Base-by-base conservation (phyloP, 2,329 filamentous ascomycete genomes). In the Kalaharituber pfeilii region DNA sequence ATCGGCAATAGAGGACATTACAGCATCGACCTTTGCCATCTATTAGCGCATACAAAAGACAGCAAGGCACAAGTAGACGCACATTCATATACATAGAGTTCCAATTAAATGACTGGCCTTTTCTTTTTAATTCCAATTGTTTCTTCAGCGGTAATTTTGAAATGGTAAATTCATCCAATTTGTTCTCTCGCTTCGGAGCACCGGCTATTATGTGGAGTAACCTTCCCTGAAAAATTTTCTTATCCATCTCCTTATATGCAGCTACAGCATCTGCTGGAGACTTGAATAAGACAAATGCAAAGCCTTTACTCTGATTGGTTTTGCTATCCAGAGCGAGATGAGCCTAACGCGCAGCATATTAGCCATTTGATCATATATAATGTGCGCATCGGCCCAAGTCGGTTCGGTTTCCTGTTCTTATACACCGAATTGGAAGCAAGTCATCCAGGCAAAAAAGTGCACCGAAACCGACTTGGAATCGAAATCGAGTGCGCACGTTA, bases 31-130 rank as follows among this genome's bases (percentile, higher is more conserved):
- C 72, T 75, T 54, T 11, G 26, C 28, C 55, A 49, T 28, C 9
- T n/a, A 33, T 50, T 54, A 53, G 33, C 25, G 44, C 30, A 18
- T 8, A 26, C 1, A 26, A 15, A 7, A 20, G 26, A 51, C 29
- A 22, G n/a, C 15, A 18, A 5, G 7, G 49, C 29, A 26, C 36
- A 8, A 36, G 30, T n/a, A 20, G n/a, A 9, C 13, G 67, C 70
- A 86, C 84, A 69, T 84, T 95, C 84, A 98, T 93, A 69, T 91
- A 98, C n/a, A 98, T 73, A n/a, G 88, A 89, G 72, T 98, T 98
- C 91, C 91, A 98, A 67, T 89, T 94, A 71, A 96, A 96, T 1
- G 78, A 80, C 7, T 84, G 76, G 22, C 88, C 85, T 63, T 89
- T 82, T 50, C 81, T 76, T 69, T 85, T 93, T 64, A 84, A 84